Evolutionary conservation across 306 rosid species (phyloP), one percentile per base, ranked within the genome.

Genomic region (Pyrus communis): DNA sequence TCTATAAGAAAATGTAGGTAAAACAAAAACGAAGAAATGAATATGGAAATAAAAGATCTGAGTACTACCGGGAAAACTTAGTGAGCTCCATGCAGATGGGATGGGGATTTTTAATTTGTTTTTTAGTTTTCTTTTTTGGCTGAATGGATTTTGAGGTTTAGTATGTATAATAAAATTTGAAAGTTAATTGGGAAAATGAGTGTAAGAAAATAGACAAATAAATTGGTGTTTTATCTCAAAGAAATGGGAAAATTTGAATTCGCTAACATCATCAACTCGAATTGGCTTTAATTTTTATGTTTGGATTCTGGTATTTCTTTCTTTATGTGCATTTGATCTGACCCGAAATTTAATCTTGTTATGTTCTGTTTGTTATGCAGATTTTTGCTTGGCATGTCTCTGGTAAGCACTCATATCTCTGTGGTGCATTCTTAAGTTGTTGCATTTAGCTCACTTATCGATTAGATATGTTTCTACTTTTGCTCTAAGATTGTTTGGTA

Each of bases 311-410:
- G 33, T 72, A 23, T 8, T 38, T 51, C 11, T n/a, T 70, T 31
- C 6, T 30, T 33, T 22, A 11, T 28, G 35, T 45, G 22, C 35
- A 59, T 35, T 11, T 69, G 2, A 35, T 25, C 42, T 17, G 45
- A 21, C 22, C 69, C 40, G n/a, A 38, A 52, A 40, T 17, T 11
- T 73, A 65, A 42, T 27, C 15, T 31, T 57, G 3, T 55, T n/a
- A 55, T 81, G 55, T 55, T 54, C 28, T 63, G 23, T 51, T 64
- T 52, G 60, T 76, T 87, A 9, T 79, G 83, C 94, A 90, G 94
- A 82, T 80, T 90, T 84, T 69, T 90, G 91, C 81, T 77, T 84
- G 57, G 84, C 94, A 21, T 15, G 85, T 49, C 87, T 81, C 80
- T 90, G 94, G 94, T 87, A 86, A 77, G 86, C 30, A 52, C n/a